Base-by-base conservation (phyloP, 1,284 basidiomycete genomes). In the Violaceomyces palustris region DNA sequence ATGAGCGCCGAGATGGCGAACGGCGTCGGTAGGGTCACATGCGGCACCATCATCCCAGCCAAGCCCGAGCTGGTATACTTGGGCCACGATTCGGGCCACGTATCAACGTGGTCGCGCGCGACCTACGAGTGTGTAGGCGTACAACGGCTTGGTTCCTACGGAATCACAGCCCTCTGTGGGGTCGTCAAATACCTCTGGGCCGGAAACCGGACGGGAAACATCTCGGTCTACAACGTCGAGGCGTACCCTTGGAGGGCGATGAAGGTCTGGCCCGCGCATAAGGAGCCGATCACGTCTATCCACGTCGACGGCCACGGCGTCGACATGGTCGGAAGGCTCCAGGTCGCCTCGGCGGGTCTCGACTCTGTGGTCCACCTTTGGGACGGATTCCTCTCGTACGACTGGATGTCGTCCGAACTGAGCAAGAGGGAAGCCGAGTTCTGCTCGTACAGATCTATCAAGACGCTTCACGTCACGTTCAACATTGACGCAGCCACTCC, bases 401-500 rank as follows among this genome's bases (percentile, higher is more conserved):
- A 92, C 67, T 92, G 88, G 87, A 82, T 92, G 39, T 86, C 88
- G 86, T 53, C 74, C 82, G 85, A 87, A 59, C 76, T 96, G 15
- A 72, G 81, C 53, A 84, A 84, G 66, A 80, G 83, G 17, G 88
- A 93, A 72, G 74, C 76, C 0, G 78, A 83, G 19, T 97, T 85
- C 75, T 88, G 86, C 73, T 80, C 80, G 5, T 91, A 86, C 78
- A 80, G 88, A 24, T 77, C 84, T 17, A 75, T 94, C 51, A 85
- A 81, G 9, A 77, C 87, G 0, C 82, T 97, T n/a, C 79, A 90
- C 26, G 81, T 90, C 30, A 86, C 90, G 0, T 98, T 88, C 89
- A 98, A 98, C 72, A 82, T 90, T 39, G 92, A 93, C 72, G 86
- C 90, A 1, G 83, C 85, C 3, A 83, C 84, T 54, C 92, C 92